phyloP scores from a whole-genome alignment of 1,284 basidiomycete species.

The Testicularia cyperi region DNA sequence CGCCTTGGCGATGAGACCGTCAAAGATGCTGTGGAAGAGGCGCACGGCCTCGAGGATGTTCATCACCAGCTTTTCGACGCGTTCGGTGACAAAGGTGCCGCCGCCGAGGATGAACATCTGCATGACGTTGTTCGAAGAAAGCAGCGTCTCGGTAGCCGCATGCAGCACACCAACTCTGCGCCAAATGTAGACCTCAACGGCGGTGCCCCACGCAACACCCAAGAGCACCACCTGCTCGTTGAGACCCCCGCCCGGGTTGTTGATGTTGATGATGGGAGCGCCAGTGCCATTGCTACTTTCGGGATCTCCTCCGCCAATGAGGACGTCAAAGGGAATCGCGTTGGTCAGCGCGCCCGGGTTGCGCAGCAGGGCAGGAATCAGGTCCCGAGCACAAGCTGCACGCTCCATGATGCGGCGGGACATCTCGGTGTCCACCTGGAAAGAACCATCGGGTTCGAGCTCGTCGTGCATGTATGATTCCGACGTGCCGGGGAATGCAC shows the following conservation, averaged over 20 bases:
- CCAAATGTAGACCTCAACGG: slow-evolving; percentile 44
- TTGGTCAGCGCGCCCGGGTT: slow-evolving; percentile 35
- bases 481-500: slow-evolving; percentile 33
- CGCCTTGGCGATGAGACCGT: slow-evolving; percentile 22
- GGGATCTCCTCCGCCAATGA: slow-evolving; percentile 26
- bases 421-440: slow-evolving; percentile 37
- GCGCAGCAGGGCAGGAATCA: slow-evolving; percentile 30
- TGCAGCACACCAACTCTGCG: slow-evolving; percentile 26
- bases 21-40: slow-evolving; percentile 38
- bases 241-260: slow-evolving; percentile 30
- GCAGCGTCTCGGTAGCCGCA: slow-evolving; percentile 8
- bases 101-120: slow-evolving; percentile 20
- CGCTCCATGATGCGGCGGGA: slow-evolving; percentile 39
- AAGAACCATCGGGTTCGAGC: slow-evolving; percentile 15
- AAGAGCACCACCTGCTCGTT: slow-evolving; percentile 38
- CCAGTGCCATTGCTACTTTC: slow-evolving; percentile 4
- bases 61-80: slow-evolving; percentile 37
- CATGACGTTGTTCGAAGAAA: slow-evolving; percentile 8
- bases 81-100: slow-evolving; percentile 16
- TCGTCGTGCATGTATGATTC: slow-evolving; percentile 36
- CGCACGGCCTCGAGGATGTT: slow-evolving; percentile 32
- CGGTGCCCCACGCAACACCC: slow-evolving; percentile 39
- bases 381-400: slow-evolving; percentile 28
- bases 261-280: slow-evolving; percentile 27
- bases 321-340: slow-evolving; percentile 30